Evolutionary conservation across 495 filamentous ascomycete species (phyloP), one percentile per base, ranked within the genome.

Genomic region (Talaromyces wortmannii): DNA sequence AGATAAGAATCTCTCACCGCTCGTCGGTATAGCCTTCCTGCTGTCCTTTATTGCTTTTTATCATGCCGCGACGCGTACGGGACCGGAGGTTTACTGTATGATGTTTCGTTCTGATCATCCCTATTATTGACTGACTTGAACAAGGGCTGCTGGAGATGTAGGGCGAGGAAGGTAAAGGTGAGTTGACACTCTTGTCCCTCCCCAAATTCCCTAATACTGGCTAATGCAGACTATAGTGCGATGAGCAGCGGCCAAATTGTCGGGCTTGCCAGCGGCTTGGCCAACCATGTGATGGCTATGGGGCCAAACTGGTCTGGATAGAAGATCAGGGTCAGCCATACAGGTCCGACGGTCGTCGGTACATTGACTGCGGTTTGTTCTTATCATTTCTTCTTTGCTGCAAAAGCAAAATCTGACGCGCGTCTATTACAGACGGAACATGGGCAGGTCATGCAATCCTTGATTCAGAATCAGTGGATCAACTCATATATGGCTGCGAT

Each of bases 201-300:
- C 29, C 0, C 17, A 7, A 48, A 23, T 48, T 31, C 11, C 12
- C 23, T 23, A 46, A 46, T 46, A 48, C 45, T 48, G 30, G 47
- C 47, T 49, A 49, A 49, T 49, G 30, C 47, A 49, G 17, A 31
- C 29, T 29, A 18, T 49, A 49, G 47, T 75, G 70, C 59, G 63
- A 73, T 61, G 72, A 74, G 58, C 63, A 64, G 15, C 64, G 61
- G 33, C 70, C 71, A n/a, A 57, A 65, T 31, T 73, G 72, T 31
- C 59, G 58, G 10, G 68, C 73, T 55, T 72, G 71, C 57, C 60
- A 65, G 40, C 60, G 72, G 4, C 55, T 72, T 49, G 47, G 47
- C 47, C 47, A 49, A 18, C 47, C 47, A 49, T 56, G 55, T 44
- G 55, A 56, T 45, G 49, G 55, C 30, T 42, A 42, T 30, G 49